Conservation (phyloP, 202 grass and related monocot species). For the Setaria viridis region DNA sequence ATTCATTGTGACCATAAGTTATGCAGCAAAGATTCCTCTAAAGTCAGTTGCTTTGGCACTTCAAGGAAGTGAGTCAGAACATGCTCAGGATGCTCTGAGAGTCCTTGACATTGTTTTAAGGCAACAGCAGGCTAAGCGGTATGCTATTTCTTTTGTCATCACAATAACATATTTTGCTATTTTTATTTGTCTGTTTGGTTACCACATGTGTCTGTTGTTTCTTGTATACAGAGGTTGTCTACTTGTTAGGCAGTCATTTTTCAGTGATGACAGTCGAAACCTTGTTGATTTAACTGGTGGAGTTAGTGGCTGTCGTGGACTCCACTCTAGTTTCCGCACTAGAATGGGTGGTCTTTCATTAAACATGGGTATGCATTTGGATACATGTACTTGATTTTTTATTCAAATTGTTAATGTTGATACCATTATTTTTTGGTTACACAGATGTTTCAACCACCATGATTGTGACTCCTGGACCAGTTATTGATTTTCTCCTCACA, state of each 20-base stretch:
- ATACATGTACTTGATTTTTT: conserved; percentile 24
- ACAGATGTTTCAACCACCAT: conserved; percentile 98
- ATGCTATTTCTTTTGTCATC: conserved; percentile 28
- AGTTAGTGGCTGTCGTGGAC: conserved; percentile 70
- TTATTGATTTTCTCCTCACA: conserved; percentile 77
- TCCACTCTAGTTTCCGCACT: conserved; percentile 78
- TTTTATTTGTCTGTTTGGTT: not conserved
- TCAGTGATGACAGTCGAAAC: conserved; percentile 67
- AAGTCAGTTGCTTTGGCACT: conserved; percentile 72
- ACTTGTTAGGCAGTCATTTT: conserved; percentile 85
- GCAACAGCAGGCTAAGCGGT: conserved; percentile 92
- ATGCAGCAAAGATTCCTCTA: conserved; percentile 77
- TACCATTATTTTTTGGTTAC: conserved; percentile 23
- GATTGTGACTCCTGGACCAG: conserved; percentile 91
- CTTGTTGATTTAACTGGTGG: conserved; percentile 85
- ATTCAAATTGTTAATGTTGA: conserved; percentile 32
- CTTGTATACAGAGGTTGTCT: conserved; percentile 67
- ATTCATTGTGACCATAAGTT: conserved; percentile 67
- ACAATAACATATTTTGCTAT: not conserved
- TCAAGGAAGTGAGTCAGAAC: conserved; percentile 60
- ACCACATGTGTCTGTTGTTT: conserved; percentile 39
- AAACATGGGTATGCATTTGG: conserved; percentile 71
- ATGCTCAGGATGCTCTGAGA: conserved; percentile 78
- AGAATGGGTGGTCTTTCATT: conserved; percentile 69
- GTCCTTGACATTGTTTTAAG: conserved; percentile 92